These are phyloP conservation scores for Penicillium nordicum DNA, from an alignment of 2,329 filamentous ascomycete species.

Conservation along the genomic window DNA sequence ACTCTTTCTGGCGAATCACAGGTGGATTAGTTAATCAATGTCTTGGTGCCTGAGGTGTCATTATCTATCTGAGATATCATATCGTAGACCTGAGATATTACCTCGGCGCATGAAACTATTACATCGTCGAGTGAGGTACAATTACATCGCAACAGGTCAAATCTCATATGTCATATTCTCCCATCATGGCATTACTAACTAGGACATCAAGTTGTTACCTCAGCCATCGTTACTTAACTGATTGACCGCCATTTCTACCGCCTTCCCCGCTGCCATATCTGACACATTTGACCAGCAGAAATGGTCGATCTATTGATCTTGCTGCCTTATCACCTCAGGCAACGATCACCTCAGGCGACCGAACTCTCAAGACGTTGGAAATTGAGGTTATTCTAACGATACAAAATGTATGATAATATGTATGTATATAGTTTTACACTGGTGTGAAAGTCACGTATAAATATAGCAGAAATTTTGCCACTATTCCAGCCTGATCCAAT, in stretches of 20 bases:
- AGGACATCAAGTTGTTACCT: not conserved
- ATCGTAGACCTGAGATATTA: not conserved
- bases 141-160: not conserved
- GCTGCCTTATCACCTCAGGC: not conserved
- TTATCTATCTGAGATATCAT: not conserved
- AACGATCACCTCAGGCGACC: not conserved
- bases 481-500: not conserved
- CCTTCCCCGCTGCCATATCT: not conserved
- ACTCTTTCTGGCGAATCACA: constrained; percentile 16
- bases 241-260: not conserved
- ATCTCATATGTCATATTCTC: not conserved
- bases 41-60: constrained; percentile 15
- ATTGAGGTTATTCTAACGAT: not conserved
- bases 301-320: constrained; percentile 1
- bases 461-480: constrained; percentile 4
- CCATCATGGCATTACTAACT: too few relatives aligned
- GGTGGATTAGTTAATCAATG: constrained; percentile 51
- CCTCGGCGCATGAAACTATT: not conserved
- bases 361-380: not conserved
- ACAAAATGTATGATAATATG: not conserved
- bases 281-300: not conserved
- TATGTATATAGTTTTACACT: not conserved
- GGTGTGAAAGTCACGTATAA: constrained; percentile 1
- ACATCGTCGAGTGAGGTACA: not conserved
- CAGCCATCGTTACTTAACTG: not conserved